Evolutionary conservation across 2,329 filamentous ascomycete species (phyloP).

Genomic region (Trematosphaeria pertusa): DNA sequence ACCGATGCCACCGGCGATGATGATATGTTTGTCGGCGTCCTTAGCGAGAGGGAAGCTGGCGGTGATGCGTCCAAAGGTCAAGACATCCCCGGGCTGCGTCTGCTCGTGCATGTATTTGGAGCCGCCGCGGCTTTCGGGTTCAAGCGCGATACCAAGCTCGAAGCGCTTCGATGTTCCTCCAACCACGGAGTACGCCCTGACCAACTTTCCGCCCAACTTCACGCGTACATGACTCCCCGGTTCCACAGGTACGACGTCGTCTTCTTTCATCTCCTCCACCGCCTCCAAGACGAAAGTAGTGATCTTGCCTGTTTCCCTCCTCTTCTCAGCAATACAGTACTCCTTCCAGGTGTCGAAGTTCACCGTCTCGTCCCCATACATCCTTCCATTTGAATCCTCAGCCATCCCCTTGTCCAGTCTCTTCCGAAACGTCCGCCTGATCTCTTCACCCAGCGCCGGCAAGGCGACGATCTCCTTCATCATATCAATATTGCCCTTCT

Average conservation of each 20-base stretch:
- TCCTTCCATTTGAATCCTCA: constrained; percentile 38
- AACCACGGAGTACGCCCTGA: constrained; percentile 68
- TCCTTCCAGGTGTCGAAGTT: constrained; percentile 44
- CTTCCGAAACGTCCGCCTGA: constrained; percentile 60
- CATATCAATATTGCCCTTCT: constrained; percentile 55
- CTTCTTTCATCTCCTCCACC: constrained; percentile 42
- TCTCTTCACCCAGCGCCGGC: constrained; percentile 56
- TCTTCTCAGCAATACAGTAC: constrained; percentile 58
- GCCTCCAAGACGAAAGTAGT: constrained; percentile 62
- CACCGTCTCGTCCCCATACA: constrained; percentile 34
- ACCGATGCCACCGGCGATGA: constrained; percentile 70
- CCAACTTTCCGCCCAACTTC: constrained; percentile 62
- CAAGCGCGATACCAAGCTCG: constrained; percentile 65
- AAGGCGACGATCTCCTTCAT: constrained; percentile 53
- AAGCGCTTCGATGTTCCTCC: constrained; percentile 59
- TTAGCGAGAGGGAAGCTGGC: constrained; percentile 55
- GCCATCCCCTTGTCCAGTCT: constrained; percentile 58
- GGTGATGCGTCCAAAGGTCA: constrained; percentile 62
- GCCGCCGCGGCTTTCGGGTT: constrained; percentile 64
- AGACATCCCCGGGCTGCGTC: constrained; percentile 55
- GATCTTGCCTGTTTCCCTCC: constrained; percentile 59
- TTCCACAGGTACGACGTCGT: constrained; percentile 40
- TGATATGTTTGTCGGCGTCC: constrained; percentile 64
- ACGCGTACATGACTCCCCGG: constrained; percentile 64
- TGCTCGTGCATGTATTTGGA: constrained; percentile 64